Evolutionary conservation across 2,329 filamentous ascomycete species (phyloP).

Genomic region (Diplodia seriata): DNA sequence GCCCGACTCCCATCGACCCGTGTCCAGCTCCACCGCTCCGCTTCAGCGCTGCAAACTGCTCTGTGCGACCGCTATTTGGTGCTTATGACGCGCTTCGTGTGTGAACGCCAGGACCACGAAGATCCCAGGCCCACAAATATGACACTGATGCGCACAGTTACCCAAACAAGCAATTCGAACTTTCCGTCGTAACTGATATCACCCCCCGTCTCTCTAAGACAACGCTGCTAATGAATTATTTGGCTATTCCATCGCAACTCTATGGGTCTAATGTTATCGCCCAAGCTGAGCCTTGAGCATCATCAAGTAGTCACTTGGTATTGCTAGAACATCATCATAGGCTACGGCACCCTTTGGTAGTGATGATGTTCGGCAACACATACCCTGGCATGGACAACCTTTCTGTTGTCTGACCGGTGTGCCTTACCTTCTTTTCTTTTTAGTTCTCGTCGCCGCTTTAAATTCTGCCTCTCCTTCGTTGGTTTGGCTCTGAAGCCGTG

Average conservation of each 20-base stretch:
- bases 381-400: too few relatives aligned
- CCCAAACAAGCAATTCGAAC: slow-evolving; percentile 9
- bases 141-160: slow-evolving; percentile 12
- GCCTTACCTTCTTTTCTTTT: too few relatives aligned
- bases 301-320: too few relatives aligned
- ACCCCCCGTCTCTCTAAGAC: not conserved
- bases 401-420: too few relatives aligned
- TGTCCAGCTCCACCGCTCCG: slow-evolving; percentile 3
- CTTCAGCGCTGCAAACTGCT: not conserved
- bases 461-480: too few relatives aligned
- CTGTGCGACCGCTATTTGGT: not conserved
- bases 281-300: not conserved
- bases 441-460: too few relatives aligned
- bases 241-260: too few relatives aligned
- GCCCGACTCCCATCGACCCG: not conserved
- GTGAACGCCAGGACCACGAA: slow-evolving; percentile 10
- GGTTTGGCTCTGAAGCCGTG: too few relatives aligned
- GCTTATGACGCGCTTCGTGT: not conserved
- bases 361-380: too few relatives aligned
- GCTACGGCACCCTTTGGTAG: too few relatives aligned
- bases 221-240: not conserved
- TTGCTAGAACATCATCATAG: too few relatives aligned
- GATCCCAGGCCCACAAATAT: slow-evolving; percentile 12
- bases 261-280: too few relatives aligned
- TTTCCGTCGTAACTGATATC: not conserved